Conservation (phyloP, 208 protist genomes). For the Acanthamoeba triangularis region DNA sequence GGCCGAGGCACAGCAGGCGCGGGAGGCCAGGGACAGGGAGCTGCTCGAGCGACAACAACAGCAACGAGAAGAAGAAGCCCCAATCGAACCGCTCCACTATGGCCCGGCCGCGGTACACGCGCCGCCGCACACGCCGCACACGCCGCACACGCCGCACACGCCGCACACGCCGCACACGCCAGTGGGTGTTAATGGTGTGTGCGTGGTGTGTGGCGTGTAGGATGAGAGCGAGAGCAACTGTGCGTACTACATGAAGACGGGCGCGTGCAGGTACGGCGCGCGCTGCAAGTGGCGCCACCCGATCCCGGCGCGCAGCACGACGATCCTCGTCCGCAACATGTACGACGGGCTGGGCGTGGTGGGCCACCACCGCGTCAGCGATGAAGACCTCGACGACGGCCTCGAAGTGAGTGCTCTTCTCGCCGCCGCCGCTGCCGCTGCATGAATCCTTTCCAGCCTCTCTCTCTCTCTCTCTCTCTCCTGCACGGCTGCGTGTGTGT, state of each 20-base stretch:
- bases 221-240: conserved; percentile 10
- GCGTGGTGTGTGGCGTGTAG: neutral
- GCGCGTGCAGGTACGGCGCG: conserved; percentile 41
- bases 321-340: conserved; percentile 71
- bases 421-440: neutral
- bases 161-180: no score
- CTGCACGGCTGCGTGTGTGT: neutral
- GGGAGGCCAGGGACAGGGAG: neutral
- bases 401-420: conserved; percentile 70
- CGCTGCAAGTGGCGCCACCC: conserved; percentile 37
- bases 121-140: no score
- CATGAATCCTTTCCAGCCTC: conserved; percentile 51
- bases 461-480: neutral
- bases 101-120: neutral
- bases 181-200: neutral
- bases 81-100: neutral
- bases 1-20: neutral
- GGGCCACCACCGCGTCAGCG: neutral
- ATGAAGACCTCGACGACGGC: conserved; percentile 22
- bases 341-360: conserved; percentile 60
- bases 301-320: conserved; percentile 43
- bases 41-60: neutral
- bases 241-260: conserved; percentile 62
- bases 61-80: neutral
- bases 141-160: no score